Evolutionary conservation across 331 rosid species (phyloP), one percentile per base, ranked within the genome.

Genomic region (Prunus yedoensis): DNA sequence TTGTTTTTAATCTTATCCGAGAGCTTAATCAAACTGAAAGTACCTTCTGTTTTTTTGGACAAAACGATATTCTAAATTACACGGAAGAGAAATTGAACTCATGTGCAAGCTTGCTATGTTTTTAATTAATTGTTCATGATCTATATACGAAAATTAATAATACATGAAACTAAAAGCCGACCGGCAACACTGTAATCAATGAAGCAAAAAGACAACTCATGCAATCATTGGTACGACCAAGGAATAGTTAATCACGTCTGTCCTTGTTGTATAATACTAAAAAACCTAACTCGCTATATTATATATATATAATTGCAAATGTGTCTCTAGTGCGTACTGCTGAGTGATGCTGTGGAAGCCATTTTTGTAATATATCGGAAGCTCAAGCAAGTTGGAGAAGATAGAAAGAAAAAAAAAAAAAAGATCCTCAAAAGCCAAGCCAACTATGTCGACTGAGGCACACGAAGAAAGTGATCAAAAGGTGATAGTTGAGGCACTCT

Each of bases 211-310:
- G 61, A 70, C 47, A 32, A 70, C 28, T n/a, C 23, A 35, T 11
- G 16, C 17, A 57, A 10, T n/a, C 25, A 58, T 72, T 23, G 54
- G 66, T 57, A 38, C 11, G 10, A 71, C 15, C 54, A 71, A 71
- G 66, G 67, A 57, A 56, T 38, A 72, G 76, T 72, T 23, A 15
- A 20, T 18, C 27, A 71, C 66, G 75, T 56, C 66, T 23, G 21
- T 56, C 49, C 14, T 52, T 10, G 21, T 21, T 54, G 50, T 1
- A 56, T 10, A 38, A 35, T 1, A 53, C 38, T 20, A 13, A 53
- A 35, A 35, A n/a, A 35, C 38, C 65, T 12, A 70, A 8, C 52
- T 35, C 10, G 45, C 27, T 5, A 10, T 5, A 10, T 6, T 25
- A 4, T n/a, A 21, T 25, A 2, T 3, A 21, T 35, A n/a, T n/a